Percentiles rank a stretch among this genome's conserved stretches.
Evolutionary conservation across 441 rosid genomes (phyloP).

Genomic region (Eutrema salsugineum): DNA sequence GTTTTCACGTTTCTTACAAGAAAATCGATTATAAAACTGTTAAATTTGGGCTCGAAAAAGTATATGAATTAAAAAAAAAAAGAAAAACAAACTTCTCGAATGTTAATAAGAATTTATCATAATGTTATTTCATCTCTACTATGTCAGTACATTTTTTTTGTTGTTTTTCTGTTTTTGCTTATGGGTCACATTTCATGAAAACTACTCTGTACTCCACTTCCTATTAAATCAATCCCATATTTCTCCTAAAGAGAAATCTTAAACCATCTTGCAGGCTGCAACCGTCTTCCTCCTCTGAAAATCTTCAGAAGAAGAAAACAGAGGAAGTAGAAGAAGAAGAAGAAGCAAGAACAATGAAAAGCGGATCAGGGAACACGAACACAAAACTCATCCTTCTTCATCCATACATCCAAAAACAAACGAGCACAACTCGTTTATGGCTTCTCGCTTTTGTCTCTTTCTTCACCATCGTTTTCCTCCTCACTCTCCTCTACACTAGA

Average conservation of each 20-base stretch:
- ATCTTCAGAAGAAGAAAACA: background rate
- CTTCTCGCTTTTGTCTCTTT: slow-evolving; percentile 80
- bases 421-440: slow-evolving; percentile 80
- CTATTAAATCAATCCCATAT: slow-evolving; percentile 7
- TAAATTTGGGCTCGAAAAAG: background rate
- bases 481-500: slow-evolving; percentile 72
- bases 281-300: background rate
- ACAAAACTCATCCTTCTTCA: slow-evolving; percentile 90
- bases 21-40: background rate
- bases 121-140: background rate
- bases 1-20: too few species aligned
- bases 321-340: background rate
- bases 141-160: background rate
- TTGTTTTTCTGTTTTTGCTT: background rate
- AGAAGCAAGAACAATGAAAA: slow-evolving; percentile 20
- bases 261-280: slow-evolving; percentile 6
- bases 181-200: slow-evolving; percentile 8
- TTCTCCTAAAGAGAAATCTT: background rate
- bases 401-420: slow-evolving; percentile 91
- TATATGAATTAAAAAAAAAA: background rate
- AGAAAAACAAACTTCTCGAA: background rate
- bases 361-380: slow-evolving; percentile 42
- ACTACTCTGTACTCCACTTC: background rate
- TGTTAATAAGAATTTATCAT: background rate
- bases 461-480: slow-evolving; percentile 74